Evolutionary conservation across 306 rosid species (phyloP).

Genomic region (Ziziphus jujuba): DNA sequence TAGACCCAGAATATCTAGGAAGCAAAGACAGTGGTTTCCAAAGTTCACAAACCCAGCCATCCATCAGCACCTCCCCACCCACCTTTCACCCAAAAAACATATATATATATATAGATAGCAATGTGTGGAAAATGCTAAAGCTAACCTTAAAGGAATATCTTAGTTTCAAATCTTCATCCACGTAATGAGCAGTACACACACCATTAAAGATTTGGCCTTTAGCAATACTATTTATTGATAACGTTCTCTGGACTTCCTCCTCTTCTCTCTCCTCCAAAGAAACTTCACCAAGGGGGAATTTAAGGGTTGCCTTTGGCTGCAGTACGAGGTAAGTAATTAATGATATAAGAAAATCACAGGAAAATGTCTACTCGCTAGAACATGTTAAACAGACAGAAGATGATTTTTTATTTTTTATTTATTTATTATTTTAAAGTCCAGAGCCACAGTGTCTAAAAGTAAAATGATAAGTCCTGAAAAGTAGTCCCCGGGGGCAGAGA

Average conservation of each 20-base stretch:
- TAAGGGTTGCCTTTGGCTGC: constrained; percentile 91
- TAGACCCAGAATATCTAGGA: neutral
- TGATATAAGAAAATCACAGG: neutral
- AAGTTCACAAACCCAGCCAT: neutral
- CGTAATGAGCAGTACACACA: constrained; percentile 62
- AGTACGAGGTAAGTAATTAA: constrained; percentile 16
- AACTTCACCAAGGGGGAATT: constrained; percentile 83
- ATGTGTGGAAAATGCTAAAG: constrained; percentile 1
- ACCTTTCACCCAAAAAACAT: neutral
- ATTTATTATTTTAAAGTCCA: no score
- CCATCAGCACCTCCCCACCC: neutral
- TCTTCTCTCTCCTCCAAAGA: constrained; percentile 67
- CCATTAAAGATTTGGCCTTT: constrained; percentile 64
- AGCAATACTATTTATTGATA: constrained; percentile 63
- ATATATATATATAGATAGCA: neutral
- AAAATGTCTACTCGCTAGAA: neutral
- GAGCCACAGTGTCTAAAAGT: no score
- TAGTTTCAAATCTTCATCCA: constrained; percentile 65
- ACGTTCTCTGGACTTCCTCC: constrained; percentile 46
- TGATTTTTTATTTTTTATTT: no score
- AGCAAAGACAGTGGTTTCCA: neutral
- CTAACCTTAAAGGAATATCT: constrained; percentile 75
- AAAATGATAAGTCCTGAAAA: neutral
- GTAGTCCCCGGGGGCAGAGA: neutral
- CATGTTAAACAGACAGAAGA: no score